These are phyloP conservation scores for Nemania abortiva DNA, from an alignment of 2,329 filamentous ascomycete species.

Conservation along the genomic window DNA sequence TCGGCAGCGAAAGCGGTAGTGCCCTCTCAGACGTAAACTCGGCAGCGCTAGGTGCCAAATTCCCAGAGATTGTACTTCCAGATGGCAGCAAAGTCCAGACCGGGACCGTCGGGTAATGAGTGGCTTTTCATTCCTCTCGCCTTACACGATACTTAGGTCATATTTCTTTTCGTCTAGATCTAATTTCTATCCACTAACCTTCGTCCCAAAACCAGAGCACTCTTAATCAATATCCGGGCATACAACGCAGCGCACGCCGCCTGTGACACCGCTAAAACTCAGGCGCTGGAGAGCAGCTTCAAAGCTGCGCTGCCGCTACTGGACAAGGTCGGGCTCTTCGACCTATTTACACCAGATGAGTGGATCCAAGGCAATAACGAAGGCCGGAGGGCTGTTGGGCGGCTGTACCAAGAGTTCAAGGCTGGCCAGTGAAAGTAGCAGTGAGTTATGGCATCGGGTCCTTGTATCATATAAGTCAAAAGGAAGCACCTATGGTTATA, in stretches of 20 bases:
- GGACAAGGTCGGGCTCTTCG: slow-evolving; percentile 46
- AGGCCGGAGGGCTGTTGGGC: slow-evolving; percentile 43
- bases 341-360: slow-evolving; percentile 46
- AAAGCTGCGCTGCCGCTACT: slow-evolving; percentile 43
- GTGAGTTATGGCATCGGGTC: neutral
- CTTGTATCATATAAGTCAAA: neutral
- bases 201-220: slow-evolving; percentile 36
- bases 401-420: slow-evolving; percentile 45
- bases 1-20: slow-evolving; percentile 13
- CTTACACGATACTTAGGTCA: neutral
- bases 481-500: neutral
- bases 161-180: too few species aligned
- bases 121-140: neutral
- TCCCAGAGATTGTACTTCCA: slow-evolving; percentile 48
- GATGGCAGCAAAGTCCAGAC: slow-evolving; percentile 49
- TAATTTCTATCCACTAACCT: neutral
- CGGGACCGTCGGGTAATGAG: slow-evolving; percentile 47
- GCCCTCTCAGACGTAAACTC: slow-evolving; percentile 47
- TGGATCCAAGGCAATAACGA: slow-evolving; percentile 46
- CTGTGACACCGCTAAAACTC: slow-evolving; percentile 38
- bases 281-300: slow-evolving; percentile 41
- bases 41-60: slow-evolving; percentile 42
- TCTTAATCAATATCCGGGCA: slow-evolving; percentile 46
- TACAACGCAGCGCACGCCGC: slow-evolving; percentile 46
- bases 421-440: slow-evolving; percentile 8